Evolutionary conservation across 495 filamentous ascomycete genomes (phyloP).

Genomic region (Lasiosphaeria ovina): DNA sequence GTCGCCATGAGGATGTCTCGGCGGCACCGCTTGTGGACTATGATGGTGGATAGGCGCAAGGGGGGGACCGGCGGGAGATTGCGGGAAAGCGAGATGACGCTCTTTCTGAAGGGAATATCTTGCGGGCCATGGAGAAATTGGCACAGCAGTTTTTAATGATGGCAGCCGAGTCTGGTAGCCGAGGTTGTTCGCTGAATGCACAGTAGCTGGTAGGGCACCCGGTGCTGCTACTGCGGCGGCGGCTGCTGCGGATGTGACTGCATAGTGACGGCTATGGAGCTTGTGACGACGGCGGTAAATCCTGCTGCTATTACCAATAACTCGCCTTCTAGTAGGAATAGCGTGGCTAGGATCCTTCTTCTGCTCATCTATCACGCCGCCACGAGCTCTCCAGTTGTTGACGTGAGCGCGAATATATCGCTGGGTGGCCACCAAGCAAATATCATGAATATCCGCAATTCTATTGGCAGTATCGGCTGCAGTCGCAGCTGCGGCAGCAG

Average conservation of each 20-base stretch:
- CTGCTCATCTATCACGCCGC: not conserved
- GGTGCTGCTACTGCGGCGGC: not conserved
- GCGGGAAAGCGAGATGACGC: too few relatives aligned
- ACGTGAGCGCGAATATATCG: conserved; percentile 25
- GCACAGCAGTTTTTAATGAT: conserved; percentile 6
- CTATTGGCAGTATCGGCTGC: not conserved
- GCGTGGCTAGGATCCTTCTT: not conserved
- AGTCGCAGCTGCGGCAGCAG: not conserved
- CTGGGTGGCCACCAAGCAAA: conserved; percentile 27
- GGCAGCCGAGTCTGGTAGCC: too few relatives aligned
- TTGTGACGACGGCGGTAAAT: not conserved
- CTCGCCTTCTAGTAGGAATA: not conserved
- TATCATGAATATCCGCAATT: conserved; percentile 16
- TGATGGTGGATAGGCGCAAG: too few relatives aligned
- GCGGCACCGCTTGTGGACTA: too few relatives aligned
- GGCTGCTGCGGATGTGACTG: not conserved
- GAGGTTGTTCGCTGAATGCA: too few relatives aligned
- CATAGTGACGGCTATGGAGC: not conserved
- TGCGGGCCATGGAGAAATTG: too few relatives aligned
- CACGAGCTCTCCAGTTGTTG: conserved; percentile 13
- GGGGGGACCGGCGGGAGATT: too few relatives aligned
- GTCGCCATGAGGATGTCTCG: too few relatives aligned
- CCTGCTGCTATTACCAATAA: not conserved
- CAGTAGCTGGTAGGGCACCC: too few relatives aligned
- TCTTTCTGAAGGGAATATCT: too few relatives aligned